Base-by-base conservation (phyloP, 2,329 filamentous ascomycete genomes). In the Colletotrichum sansevieriae region DNA sequence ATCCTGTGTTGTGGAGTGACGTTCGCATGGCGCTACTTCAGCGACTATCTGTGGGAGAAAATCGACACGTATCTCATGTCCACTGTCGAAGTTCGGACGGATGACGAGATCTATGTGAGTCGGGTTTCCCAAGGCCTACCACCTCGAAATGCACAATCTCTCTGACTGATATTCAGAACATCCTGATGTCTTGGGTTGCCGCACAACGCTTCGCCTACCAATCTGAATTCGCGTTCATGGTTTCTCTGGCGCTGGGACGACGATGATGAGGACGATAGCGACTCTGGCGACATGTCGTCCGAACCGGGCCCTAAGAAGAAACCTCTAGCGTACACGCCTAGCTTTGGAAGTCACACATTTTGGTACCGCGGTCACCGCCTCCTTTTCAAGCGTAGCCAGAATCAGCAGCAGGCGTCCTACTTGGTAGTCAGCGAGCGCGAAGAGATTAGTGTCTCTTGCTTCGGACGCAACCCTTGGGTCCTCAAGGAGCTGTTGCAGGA, bases 121-220 rank as follows among this genome's bases (percentile, higher is more conserved):
- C 22, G 29, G 29, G 6, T 29, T 29, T 29, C 29, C 29, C 29
- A 29, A 29, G 29, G 8, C 29, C 29, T 29, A 9, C 9, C 29
- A 29, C 6, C 29, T 29, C 29, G 29, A 29, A 29, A 7, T 29
- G 29, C 29, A 29, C 29, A 29, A 29, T 29, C 7, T 29, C 29
- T 29, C 29, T 29, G 29, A 29, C 29, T 8, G 10, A 13, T 29
- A 35, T 9, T 9, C 15, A 70, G 67, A 90, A 90, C 74, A 91
- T 92, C 74, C 74, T 92, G 46, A 92, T 92, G 89, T 84, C 83
- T 29, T 93, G 91, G 91, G 84, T 92, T 2, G 84, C 90, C 2
- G 78, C 82, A 39, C 90, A 93, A 76, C 77, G 80, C 3, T 92
- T 92, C 71, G 83, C 88, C 20, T 74, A 90, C 89, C 6, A 87